Conservation (phyloP, 1,284 basidiomycete genomes). For the Austroboletus rostrupii region DNA sequence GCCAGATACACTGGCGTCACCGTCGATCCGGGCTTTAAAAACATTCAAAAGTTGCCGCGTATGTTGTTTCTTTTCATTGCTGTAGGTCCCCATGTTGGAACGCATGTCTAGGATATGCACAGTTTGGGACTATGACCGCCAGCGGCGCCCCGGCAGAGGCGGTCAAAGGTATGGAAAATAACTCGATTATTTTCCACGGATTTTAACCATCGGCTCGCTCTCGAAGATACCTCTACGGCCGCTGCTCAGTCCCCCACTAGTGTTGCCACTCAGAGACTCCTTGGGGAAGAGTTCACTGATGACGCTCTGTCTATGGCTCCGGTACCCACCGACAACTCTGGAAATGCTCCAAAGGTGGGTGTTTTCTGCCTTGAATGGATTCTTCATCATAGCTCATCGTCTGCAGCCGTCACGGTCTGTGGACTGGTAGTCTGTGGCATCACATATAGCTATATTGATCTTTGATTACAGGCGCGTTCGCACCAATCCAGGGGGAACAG, state of each 20-base stretch:
- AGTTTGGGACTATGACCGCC: constrained; percentile 31
- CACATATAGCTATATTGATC: not conserved
- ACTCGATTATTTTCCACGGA: not conserved
- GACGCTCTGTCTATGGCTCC: constrained; percentile 30
- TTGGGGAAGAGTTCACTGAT: constrained; percentile 26
- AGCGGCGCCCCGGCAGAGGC: constrained; percentile 3
- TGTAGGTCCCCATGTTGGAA: constrained; percentile 35
- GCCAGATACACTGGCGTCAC: constrained; percentile 62
- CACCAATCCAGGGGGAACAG: constrained; percentile 47
- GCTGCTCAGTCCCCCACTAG: not conserved
- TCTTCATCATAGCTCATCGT: not conserved
- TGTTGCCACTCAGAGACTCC: constrained; percentile 9
- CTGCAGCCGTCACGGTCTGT: constrained; percentile 38
- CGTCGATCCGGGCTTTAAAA: constrained; percentile 67
- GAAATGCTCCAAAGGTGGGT: constrained; percentile 2
- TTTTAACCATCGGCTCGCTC: not conserved
- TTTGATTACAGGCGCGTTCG: constrained; percentile 44
- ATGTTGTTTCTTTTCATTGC: constrained; percentile 21
- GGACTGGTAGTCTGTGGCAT: not conserved
- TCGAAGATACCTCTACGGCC: constrained; percentile 7
- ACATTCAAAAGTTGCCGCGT: constrained; percentile 70
- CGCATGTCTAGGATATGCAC: constrained; percentile 27
- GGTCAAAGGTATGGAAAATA: constrained; percentile 9
- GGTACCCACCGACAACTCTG: not conserved
- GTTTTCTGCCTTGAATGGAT: not conserved